Conservation (phyloP, 179 eudicot species). For the Vitellaria paradoxa region DNA sequence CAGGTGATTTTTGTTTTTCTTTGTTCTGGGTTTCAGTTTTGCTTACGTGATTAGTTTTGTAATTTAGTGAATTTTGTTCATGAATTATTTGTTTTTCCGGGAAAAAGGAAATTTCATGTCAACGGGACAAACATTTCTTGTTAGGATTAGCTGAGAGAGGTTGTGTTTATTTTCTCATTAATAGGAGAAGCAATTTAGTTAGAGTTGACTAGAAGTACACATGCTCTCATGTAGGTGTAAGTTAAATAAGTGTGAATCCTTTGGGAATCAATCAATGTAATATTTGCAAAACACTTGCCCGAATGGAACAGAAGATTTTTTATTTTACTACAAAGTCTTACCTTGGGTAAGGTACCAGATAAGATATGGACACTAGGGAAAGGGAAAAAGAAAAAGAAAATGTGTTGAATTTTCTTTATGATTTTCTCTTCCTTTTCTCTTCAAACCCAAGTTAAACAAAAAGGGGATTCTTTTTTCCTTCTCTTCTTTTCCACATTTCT, state of each 20-base stretch:
- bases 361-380: neutral
- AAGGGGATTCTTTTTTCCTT: neutral
- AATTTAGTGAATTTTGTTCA: neutral
- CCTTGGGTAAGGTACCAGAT: neutral
- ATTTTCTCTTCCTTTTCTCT: neutral
- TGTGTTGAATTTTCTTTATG: no score
- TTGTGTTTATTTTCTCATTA: neutral
- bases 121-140: neutral
- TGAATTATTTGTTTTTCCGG: neutral
- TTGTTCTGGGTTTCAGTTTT: neutral
- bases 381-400: neutral
- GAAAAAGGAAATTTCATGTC: neutral
- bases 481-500: neutral
- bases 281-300: neutral
- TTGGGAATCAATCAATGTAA: neutral
- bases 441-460: no score
- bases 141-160: neutral
- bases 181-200: neutral
- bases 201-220: neutral
- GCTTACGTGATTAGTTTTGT: neutral
- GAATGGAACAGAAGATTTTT: neutral
- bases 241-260: neutral
- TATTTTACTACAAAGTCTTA: neutral
- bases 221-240: no score
- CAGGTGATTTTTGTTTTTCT: constrained; percentile 27